Evolutionary conservation across 2,329 filamentous ascomycete species (phyloP), one percentile per base, ranked within the genome.

Genomic region (Diatrype stigma): DNA sequence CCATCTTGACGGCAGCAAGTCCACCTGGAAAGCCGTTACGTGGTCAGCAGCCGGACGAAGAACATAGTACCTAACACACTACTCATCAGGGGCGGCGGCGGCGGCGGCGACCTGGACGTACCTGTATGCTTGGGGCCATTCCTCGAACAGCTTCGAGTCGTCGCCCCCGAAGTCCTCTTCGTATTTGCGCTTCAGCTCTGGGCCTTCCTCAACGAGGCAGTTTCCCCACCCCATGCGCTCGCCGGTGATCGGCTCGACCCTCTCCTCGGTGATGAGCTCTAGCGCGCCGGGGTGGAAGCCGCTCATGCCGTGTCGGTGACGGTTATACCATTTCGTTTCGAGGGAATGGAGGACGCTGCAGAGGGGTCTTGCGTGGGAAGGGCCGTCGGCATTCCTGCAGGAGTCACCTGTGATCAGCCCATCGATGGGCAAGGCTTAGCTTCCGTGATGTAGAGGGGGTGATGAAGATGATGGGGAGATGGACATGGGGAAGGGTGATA

Each of bases 231-330:
- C 50, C 1, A 51, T n/a, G 8, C 47, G 37, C 17, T 45, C 42
- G 8, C 40, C 26, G n/a, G 35, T 26, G 37, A 8, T 16, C 12
- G 37, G 32, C 2, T 17, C 37, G 17, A 40, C 37, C 16, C 49
- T 37, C 45, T 45, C 46, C 49, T 45, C 48, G 38, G 46, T 51
- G 32, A 51, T 51, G 46, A 51, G 46, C 40, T 51, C 50, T 19
- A 51, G 46, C 19, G 38, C 28, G 28, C 50, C 50, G 46, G 45
- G 45, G 37, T 51, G 50, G n/a, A 22, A 48, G 21, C 50, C 50
- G 38, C 49, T 46, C 8, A 23, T 6, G 46, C 50, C 48, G 21
- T 35, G 19, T 3, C 50, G 46, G 26, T 51, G 28, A 19, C n/a
- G 21, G 16, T 49, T 46, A 17, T 49, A 51, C 50, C 50, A 51